Base-by-base conservation (phyloP, 106 monocot genomes). In the Dendrobium chrysotoxum region DNA sequence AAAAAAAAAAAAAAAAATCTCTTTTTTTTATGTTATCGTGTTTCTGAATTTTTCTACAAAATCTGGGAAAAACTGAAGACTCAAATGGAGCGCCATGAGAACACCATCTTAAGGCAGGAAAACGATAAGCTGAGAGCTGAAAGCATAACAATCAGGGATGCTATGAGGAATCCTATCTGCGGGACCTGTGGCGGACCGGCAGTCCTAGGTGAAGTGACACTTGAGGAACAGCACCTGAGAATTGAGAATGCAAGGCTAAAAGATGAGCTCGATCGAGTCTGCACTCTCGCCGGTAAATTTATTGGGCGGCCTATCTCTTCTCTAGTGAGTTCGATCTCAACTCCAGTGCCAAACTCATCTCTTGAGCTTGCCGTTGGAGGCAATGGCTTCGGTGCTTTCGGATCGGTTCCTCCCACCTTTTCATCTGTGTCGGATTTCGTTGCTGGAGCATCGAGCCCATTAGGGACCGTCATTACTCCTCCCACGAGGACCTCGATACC, bases 11-110 rank as follows among this genome's bases (percentile, higher is more conserved):
- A 75, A 1, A 20, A 75, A 74, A 20, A 16, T 41, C 74, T 42
- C 1, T 42, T 30, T 25, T 72, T 40, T 16, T 11, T 39, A 42
- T 9, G 15, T 75, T 42, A 10, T 50, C 13, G 50, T 21, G 41
- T 75, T 75, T 21, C 28, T 75, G 41, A 42, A 75, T 7, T 21
- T 40, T 41, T 41, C 0, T 13, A 50, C 50, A 50, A 50, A 50
- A 50, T 13, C 21, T 41, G 74, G 20, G 4, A 18, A 40, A 73
- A 40, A 40, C 21, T 40, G n/a, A 86, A 98, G 97, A 91, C 87
- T 7, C 94, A 94, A 77, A 77, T 92, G 64, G 97, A 98, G 81
- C 72, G 97, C 1, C 92, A 91, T 16, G 97, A 98, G 75, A 93
- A 93, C 85, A 61, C 85, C 0, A 83, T 93, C 28, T 83, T 93